Conservation (phyloP, 1,284 basidiomycete species). For the Amylostereum chailletii region DNA sequence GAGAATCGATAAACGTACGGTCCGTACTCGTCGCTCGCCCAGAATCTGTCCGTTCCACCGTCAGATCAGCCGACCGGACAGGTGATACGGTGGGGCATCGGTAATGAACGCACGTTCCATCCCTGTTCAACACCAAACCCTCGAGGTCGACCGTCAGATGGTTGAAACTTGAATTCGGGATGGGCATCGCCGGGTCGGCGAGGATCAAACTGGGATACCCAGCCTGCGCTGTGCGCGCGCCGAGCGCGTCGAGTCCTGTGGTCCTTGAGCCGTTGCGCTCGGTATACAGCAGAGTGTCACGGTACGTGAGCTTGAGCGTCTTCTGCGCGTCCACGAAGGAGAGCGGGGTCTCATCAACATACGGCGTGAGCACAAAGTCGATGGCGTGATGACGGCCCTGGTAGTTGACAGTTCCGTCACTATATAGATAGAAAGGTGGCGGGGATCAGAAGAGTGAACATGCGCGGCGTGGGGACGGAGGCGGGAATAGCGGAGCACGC, state of each 20-base stretch:
- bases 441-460: not conserved
- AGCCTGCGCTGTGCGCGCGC: conserved; percentile 31
- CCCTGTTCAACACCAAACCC: conserved; percentile 47
- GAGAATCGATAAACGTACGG: conserved; percentile 58
- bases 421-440: conserved; percentile 11
- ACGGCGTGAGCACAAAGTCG: conserved; percentile 50
- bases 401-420: conserved; percentile 48
- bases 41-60: conserved; percentile 30
- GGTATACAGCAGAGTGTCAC: conserved; percentile 44
- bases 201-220: conserved; percentile 19
- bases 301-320: conserved; percentile 47
- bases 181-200: conserved; percentile 32
- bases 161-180: conserved; percentile 33
- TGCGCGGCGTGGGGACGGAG: not conserved
- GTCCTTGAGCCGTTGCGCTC: conserved; percentile 43
- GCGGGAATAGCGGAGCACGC: conserved; percentile 3
- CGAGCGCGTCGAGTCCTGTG: conserved; percentile 52
- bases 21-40: conserved; percentile 64
- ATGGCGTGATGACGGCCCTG: conserved; percentile 50
- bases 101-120: conserved; percentile 39
- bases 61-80: conserved; percentile 1
- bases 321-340: conserved; percentile 41
- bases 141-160: conserved; percentile 54
- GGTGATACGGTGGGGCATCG: not conserved
- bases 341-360: conserved; percentile 38